Conservation (phyloP, 2,329 filamentous ascomycete species). For the Clonostachys sp. region DNA sequence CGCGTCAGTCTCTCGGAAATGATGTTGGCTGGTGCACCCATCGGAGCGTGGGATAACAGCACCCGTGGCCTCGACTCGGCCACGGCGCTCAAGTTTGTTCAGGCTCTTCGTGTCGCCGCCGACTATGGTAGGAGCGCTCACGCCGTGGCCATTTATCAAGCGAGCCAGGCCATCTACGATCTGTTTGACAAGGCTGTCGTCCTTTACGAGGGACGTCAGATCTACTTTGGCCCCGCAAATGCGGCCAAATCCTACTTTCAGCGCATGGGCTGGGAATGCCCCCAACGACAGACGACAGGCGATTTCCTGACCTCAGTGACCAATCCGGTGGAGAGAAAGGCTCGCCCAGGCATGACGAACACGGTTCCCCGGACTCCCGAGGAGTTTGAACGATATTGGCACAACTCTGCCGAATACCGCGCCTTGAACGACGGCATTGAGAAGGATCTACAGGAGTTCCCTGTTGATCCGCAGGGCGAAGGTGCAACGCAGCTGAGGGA, state of each 20-base stretch:
- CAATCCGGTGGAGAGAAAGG: constrained; percentile 54
- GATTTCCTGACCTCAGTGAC: constrained; percentile 70
- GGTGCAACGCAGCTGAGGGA: constrained; percentile 34
- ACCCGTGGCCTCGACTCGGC: constrained; percentile 57
- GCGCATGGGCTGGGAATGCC: constrained; percentile 62
- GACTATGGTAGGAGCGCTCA: constrained; percentile 55
- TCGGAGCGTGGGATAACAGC: constrained; percentile 66
- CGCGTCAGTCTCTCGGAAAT: constrained; percentile 67
- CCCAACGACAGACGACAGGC: constrained; percentile 60
- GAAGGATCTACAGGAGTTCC: constrained; percentile 37
- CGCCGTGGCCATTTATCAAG: constrained; percentile 68
- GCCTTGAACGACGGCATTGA: constrained; percentile 41
- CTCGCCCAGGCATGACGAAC: constrained; percentile 53
- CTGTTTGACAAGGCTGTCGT: constrained; percentile 55
- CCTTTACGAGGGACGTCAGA: constrained; percentile 55
- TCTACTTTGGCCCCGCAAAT: constrained; percentile 58
- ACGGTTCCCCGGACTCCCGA: constrained; percentile 63
- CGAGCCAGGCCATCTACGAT: constrained; percentile 60
- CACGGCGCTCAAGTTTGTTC: constrained; percentile 58
- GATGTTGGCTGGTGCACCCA: constrained; percentile 35
- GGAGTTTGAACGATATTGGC: constrained; percentile 55
- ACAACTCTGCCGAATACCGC: constrained; percentile 35
- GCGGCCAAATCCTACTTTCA: constrained; percentile 59
- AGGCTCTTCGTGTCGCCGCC: constrained; percentile 53
- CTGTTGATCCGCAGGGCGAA: constrained; percentile 22